Percentiles rank a stretch among this genome's conserved stretches.
phyloP scores from a whole-genome alignment of 352 stramenopile genomes.

The Pilasporangium apinafurcum region DNA sequence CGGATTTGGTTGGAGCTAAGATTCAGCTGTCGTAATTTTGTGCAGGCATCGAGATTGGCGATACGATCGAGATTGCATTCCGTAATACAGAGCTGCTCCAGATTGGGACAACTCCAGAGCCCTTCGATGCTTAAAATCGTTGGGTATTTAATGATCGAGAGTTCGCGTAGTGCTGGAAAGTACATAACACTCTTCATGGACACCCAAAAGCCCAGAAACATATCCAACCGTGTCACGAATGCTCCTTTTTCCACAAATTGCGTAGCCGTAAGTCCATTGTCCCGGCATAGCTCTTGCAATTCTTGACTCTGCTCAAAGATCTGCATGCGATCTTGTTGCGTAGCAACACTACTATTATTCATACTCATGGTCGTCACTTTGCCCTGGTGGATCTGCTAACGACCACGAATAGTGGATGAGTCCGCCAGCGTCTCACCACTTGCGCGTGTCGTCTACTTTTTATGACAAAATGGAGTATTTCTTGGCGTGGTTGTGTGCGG shows the following conservation, averaged over 20 bases:
- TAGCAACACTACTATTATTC: slow-evolving; percentile 11
- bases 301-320: slow-evolving; percentile 39
- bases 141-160: slow-evolving; percentile 74
- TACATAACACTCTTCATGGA: slow-evolving; percentile 63
- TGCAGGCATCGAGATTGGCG: slow-evolving; percentile 29
- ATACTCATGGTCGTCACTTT: neutral
- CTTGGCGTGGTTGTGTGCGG: neutral
- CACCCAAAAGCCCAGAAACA: slow-evolving; percentile 77
- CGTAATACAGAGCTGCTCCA: slow-evolving; percentile 60
- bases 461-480: neutral
- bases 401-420: too few species aligned
- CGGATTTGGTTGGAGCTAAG: slow-evolving; percentile 63
- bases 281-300: slow-evolving; percentile 54
- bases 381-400: too few species aligned
- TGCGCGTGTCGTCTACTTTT: too few species aligned
- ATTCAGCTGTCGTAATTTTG: slow-evolving; percentile 54
- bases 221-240: slow-evolving; percentile 37
- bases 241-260: slow-evolving; percentile 49
- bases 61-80: slow-evolving; percentile 62
- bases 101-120: slow-evolving; percentile 29
- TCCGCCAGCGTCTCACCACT: too few species aligned
- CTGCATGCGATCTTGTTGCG: slow-evolving; percentile 22
- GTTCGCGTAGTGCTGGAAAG: slow-evolving; percentile 52
- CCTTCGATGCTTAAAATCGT: slow-evolving; percentile 56
- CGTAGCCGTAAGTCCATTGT: slow-evolving; percentile 47